Conservation (phyloP, 2,329 filamentous ascomycete genomes). For the Phaeosphaeria sp. region DNA sequence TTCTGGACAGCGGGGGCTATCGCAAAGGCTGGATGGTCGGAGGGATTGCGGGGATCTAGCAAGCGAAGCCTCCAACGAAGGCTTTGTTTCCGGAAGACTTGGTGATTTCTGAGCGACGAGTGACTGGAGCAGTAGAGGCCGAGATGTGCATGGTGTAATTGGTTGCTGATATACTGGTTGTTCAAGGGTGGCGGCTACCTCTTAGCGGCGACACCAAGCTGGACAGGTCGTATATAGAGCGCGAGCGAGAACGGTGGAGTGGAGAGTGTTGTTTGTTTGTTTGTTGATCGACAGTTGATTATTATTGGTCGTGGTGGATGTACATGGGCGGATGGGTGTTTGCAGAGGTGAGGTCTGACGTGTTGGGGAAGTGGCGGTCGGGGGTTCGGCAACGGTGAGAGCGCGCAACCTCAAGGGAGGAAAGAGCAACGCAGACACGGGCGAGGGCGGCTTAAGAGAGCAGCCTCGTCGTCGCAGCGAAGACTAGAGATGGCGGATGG, state of each 20-base stretch:
- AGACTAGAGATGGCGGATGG: constrained; percentile 22
- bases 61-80: constrained; percentile 47
- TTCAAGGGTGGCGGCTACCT: constrained; percentile 37
- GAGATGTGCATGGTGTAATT: constrained; percentile 47
- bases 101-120: constrained; percentile 52
- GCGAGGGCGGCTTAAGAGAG: constrained; percentile 14
- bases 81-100: constrained; percentile 47
- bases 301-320: constrained; percentile 36
- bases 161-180: constrained; percentile 33
- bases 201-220: constrained; percentile 32
- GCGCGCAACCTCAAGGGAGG: constrained; percentile 10
- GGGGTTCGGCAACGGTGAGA: constrained; percentile 23
- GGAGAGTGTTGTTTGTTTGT: constrained; percentile 18
- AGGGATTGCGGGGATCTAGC: constrained; percentile 47
- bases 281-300: constrained; percentile 13
- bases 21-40: constrained; percentile 43
- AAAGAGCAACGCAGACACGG: constrained; percentile 16
- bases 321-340: constrained; percentile 25
- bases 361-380: constrained; percentile 39
- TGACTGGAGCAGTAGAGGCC: constrained; percentile 50
- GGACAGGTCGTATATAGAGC: constrained; percentile 26
- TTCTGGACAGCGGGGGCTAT: constrained; percentile 43
- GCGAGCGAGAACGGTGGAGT: constrained; percentile 4
- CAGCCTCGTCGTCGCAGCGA: constrained; percentile 22
- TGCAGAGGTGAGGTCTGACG: constrained; percentile 31